Evolutionary conservation across 495 filamentous ascomycete genomes (phyloP), one percentile per base, ranked within the genome.

Genomic region (Hypomontagnella submonticulosa): DNA sequence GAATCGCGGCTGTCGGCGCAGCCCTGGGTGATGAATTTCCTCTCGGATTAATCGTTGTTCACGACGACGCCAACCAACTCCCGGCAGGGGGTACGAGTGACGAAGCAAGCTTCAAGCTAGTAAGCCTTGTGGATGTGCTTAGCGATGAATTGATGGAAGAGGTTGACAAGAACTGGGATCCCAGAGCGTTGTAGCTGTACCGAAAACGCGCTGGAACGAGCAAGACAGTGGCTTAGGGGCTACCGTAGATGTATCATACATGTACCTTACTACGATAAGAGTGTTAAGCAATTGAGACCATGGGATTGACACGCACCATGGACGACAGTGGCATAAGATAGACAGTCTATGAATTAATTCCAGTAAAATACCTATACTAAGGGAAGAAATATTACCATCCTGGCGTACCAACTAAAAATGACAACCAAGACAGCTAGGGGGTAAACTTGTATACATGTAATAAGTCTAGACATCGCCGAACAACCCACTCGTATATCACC

Each of bases 51-150:
- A 19, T 78, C 3, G 71, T 77, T 2, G 65, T 73, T 16, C 70
- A 78, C 53, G 74, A 79, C 56, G 76, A 79, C 48, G 69, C 65
- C 4, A 79, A 77, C 44, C 66, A 76, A 37, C 54, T 72, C 20
- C 56, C 71, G 0, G 70, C 69, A 42, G 68, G 76, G 19, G 66
- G 66, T 4, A 67, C 56, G 2, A 73, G 64, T 15, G 60, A 61
- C n/a, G 51, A 73, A 34, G 72, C 75, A 1, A 72, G 71, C 15
- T 74, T 73, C 55, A 77, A 78, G 50, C 34, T 75, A 6, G 59
- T 77, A 1, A 70, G 54, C 33, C 60, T 76, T 23, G 72, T 50
- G 18, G 63, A 71, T 42, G 52, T 78, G 10, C 63, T 76, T 16
- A 56, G 53, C 9, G 70, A 56, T 4, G 64, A 63, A 9, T 42